Evolutionary conservation across 2,329 filamentous ascomycete species (phyloP).

Genomic region (Exophiala lecanii-corni): DNA sequence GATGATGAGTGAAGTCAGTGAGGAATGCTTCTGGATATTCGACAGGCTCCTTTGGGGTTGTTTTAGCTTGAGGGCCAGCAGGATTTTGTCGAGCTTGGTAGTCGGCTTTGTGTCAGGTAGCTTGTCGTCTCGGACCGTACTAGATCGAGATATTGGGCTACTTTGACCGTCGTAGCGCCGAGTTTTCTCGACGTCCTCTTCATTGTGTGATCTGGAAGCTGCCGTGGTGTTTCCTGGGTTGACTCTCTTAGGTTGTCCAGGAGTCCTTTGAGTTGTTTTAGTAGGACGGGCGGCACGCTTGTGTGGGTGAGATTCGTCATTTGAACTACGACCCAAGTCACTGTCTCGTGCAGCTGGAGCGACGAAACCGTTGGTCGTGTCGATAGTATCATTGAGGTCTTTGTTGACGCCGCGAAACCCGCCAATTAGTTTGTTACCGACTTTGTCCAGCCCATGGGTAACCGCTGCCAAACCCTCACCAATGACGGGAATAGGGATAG

Average conservation of each 20-base stretch:
- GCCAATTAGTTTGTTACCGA: conserved; percentile 44
- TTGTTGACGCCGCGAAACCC: conserved; percentile 39
- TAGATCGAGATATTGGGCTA: conserved; percentile 22
- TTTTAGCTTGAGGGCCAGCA: conserved; percentile 20
- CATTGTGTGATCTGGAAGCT: background rate
- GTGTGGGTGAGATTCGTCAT: conserved; percentile 5
- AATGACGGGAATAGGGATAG: conserved; percentile 43
- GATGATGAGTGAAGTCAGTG: conserved; percentile 56
- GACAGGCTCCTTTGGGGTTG: conserved; percentile 23
- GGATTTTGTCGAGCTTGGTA: conserved; percentile 19
- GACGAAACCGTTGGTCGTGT: conserved; percentile 34
- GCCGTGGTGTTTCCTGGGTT: conserved; percentile 1
- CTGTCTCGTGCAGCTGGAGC: conserved; percentile 8
- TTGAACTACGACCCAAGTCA: conserved; percentile 6
- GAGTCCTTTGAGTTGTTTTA: conserved; percentile 4
- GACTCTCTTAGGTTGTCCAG: conserved; percentile 6
- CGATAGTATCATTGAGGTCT: conserved; percentile 33
- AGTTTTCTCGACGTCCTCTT: conserved; percentile 2
- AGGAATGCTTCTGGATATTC: conserved; percentile 63
- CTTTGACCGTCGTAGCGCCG: background rate
- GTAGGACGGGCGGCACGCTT: background rate
- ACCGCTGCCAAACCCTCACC: conserved; percentile 50
- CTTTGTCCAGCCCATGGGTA: conserved; percentile 43
- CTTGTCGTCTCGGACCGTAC: conserved; percentile 20
- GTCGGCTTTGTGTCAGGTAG: conserved; percentile 11